A percentile compares a stretch with the other conserved stretches of the same genome.
phyloP scores from a whole-genome alignment of 495 filamentous ascomycete species.

The Alectoria sarmentosa region DNA sequence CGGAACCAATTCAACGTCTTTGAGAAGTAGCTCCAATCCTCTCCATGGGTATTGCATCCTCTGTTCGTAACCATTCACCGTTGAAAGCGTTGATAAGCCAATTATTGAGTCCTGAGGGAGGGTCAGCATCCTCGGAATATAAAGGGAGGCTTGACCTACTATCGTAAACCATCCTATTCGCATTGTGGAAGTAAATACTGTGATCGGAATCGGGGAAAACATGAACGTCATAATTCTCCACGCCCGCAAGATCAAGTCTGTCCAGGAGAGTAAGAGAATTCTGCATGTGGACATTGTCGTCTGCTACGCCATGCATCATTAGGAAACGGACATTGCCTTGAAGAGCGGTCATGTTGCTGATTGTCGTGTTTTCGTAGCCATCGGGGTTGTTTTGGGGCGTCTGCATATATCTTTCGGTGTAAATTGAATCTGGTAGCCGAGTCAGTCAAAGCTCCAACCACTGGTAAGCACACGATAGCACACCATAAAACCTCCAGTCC shows the following conservation, averaged over 20 bases:
- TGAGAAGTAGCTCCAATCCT: conserved; percentile 19
- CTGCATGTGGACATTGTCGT: conserved; percentile 97
- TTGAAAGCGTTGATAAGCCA: conserved; percentile 98
- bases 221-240: conserved; percentile 96
- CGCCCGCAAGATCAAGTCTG: conserved; percentile 69
- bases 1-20: conserved; percentile 9
- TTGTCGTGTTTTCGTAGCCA: conserved; percentile 70
- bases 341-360: conserved; percentile 64
- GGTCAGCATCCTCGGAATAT: conserved; percentile 7
- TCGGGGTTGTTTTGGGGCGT: conserved; percentile 72
- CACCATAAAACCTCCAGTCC: conserved; percentile 87
- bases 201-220: conserved; percentile 96
- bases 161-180: conserved; percentile 87
- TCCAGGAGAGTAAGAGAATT: conserved; percentile 83
- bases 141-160: conserved; percentile 50
- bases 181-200: conserved; percentile 91
- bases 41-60: conserved; percentile 53
- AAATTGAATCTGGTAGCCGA: conserved; percentile 65
- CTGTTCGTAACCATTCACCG: conserved; percentile 82
- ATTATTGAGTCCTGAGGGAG: conserved; percentile 62
- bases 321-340: conserved; percentile 73
- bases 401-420: conserved; percentile 95
- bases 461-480: neutral
- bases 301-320: conserved; percentile 88
- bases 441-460: neutral